phyloP scores from a whole-genome alignment of 2,329 filamentous ascomycete species.

The Colletotrichum salicis region DNA sequence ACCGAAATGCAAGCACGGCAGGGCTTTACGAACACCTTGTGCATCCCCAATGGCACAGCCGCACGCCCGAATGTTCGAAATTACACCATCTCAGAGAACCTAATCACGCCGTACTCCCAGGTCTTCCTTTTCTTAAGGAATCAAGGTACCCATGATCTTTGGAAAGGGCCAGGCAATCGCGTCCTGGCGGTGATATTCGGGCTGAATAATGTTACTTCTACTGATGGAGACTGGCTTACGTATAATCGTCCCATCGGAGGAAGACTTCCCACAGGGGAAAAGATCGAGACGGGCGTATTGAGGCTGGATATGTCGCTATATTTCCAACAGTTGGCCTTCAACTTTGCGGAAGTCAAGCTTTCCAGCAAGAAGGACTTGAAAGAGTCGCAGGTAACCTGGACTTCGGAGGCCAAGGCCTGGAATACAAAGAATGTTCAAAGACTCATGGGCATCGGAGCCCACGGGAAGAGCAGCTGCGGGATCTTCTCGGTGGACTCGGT shows the following conservation, averaged over 20 bases:
- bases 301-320: conserved; percentile 34
- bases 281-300: conserved; percentile 24
- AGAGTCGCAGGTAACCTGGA: conserved; percentile 32
- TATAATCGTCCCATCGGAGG: background rate
- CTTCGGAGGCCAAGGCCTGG: conserved; percentile 24
- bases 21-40: background rate
- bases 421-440: conserved; percentile 32
- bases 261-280: background rate
- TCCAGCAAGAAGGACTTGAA: conserved; percentile 35
- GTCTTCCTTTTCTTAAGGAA: conserved; percentile 2
- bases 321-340: conserved; percentile 35
- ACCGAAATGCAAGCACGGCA: background rate
- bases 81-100: background rate
- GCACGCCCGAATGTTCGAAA: conserved; percentile 7
- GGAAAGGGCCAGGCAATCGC: background rate
- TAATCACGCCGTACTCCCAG: background rate
- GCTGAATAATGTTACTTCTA: background rate
- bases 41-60: background rate
- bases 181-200: background rate
- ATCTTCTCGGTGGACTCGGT: conserved; percentile 35
- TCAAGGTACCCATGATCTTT: conserved; percentile 1
- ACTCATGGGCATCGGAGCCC: conserved; percentile 32
- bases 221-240: conserved; percentile 10
- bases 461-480: conserved; percentile 12
- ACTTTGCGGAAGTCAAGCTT: conserved; percentile 37